These are phyloP conservation scores for Noccaea caerulescens DNA, from an alignment of 345 rosid genomes.

Conservation along the genomic window DNA sequence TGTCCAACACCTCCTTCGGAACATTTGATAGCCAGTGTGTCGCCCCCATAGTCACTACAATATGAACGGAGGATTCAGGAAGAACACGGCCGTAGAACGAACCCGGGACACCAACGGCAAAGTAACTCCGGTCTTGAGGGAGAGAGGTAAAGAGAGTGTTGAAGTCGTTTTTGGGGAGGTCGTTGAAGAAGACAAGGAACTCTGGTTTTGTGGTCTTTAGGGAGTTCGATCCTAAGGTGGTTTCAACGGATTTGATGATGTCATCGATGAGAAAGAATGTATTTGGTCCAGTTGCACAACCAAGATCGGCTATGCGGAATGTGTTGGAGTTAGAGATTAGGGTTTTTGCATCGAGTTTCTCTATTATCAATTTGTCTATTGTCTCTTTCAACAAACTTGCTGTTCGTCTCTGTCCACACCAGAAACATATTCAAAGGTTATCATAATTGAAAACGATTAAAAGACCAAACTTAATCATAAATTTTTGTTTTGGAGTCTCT, in stretches of 20 bases:
- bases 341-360: conserved; percentile 50
- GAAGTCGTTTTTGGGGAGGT: conserved; percentile 57
- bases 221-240: conserved; percentile 38
- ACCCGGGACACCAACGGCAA: conserved; percentile 52
- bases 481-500: no score
- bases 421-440: conserved; percentile 4
- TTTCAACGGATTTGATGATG: conserved; percentile 44
- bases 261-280: conserved; percentile 52
- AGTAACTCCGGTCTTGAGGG: conserved; percentile 46
- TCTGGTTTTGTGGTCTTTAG: conserved; percentile 39
- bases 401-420: conserved; percentile 50
- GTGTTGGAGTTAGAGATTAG: conserved; percentile 47
- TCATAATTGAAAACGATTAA: background rate
- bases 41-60: conserved; percentile 42
- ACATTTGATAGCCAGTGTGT: conserved; percentile 54
- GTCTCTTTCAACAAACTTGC: conserved; percentile 46
- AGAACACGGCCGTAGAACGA: conserved; percentile 51
- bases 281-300: conserved; percentile 77
- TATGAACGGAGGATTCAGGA: conserved; percentile 46
- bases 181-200: conserved; percentile 61
- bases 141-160: conserved; percentile 57
- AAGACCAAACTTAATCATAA: background rate
- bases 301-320: conserved; percentile 61
- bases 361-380: conserved; percentile 48
- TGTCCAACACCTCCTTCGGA: conserved; percentile 49